Evolutionary conservation across 805 yeast species (phyloP).

Genomic region (Saturnispora saitoi): DNA sequence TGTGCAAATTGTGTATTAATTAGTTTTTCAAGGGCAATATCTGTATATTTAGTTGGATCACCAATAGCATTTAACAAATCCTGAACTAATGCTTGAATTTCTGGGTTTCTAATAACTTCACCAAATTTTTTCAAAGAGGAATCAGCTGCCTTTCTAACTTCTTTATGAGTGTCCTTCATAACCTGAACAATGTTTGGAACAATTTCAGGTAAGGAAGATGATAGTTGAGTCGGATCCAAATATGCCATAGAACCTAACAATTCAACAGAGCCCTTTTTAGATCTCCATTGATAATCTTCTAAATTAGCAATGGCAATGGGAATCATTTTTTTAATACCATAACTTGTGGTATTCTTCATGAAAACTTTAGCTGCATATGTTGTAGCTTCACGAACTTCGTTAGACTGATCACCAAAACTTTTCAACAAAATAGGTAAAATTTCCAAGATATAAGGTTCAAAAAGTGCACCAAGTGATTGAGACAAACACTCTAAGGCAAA

Average conservation of each 20-base stretch:
- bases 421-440: slow-evolving; percentile 72
- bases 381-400: slow-evolving; percentile 86
- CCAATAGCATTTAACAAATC: slow-evolving; percentile 84
- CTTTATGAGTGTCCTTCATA: slow-evolving; percentile 90
- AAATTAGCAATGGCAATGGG: slow-evolving; percentile 83
- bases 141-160: slow-evolving; percentile 93
- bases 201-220: slow-evolving; percentile 79
- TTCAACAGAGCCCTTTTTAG: slow-evolving; percentile 95
- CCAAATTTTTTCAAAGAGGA: slow-evolving; percentile 84
- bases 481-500: slow-evolving; percentile 82
- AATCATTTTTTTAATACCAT: slow-evolving; percentile 82
- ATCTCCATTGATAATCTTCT: slow-evolving; percentile 90
- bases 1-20: slow-evolving; percentile 91
- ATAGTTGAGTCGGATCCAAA: slow-evolving; percentile 87
- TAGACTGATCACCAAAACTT: slow-evolving; percentile 73
- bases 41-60: slow-evolving; percentile 88
- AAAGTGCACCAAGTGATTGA: slow-evolving; percentile 58
- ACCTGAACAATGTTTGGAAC: slow-evolving; percentile 96
- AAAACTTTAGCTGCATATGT: slow-evolving; percentile 77
- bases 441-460: slow-evolving; percentile 93
- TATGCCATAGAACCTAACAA: slow-evolving; percentile 96
- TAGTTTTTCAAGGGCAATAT: slow-evolving; percentile 74
- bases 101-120: slow-evolving; percentile 95
- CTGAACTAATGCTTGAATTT: slow-evolving; percentile 88
- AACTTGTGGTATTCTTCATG: slow-evolving; percentile 87